phyloP scores from a whole-genome alignment of 352 stramenopile genomes.

The Pythium rishiriense region DNA sequence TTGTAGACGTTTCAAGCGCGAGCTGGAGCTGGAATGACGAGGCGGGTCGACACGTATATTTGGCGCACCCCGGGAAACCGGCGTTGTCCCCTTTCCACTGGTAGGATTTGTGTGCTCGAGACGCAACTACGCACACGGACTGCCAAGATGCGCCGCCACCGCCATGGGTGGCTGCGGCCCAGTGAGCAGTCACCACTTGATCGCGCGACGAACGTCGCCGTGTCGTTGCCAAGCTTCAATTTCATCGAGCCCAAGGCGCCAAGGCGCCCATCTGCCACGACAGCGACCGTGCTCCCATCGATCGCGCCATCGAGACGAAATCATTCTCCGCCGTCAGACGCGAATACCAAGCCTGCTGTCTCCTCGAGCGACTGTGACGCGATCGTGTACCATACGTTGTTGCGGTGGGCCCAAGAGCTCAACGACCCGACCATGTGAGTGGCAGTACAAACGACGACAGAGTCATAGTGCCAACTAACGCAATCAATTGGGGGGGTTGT shows the following conservation, averaged over 20 bases:
- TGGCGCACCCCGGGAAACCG: too few species aligned
- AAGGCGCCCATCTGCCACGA: background rate
- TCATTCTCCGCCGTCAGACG: background rate
- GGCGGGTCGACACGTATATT: background rate
- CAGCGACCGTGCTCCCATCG: background rate
- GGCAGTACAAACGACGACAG: too few species aligned
- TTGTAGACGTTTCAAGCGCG: background rate
- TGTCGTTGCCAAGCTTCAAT: constrained; percentile 60
- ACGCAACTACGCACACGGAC: background rate
- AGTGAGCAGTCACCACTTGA: constrained; percentile 12
- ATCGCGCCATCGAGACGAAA: constrained; percentile 1
- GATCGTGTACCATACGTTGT: constrained; percentile 25
- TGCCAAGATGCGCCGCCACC: constrained; percentile 15
- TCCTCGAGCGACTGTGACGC: constrained; percentile 9
- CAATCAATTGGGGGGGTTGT: background rate
- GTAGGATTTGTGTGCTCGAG: background rate
- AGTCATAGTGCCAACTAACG: too few species aligned
- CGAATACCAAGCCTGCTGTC: background rate
- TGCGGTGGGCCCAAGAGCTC: constrained; percentile 13
- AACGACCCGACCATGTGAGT: constrained; percentile 25
- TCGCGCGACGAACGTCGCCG: constrained; percentile 31
- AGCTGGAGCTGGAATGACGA: background rate
- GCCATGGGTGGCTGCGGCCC: constrained; percentile 16
- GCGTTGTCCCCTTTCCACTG: background rate
- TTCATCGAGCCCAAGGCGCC: constrained; percentile 48